A percentile compares a stretch with the other conserved stretches of the same genome.
Evolutionary conservation across 345 rosid genomes (phyloP).

Genomic region (Cardamine chenopodiifolia): DNA sequence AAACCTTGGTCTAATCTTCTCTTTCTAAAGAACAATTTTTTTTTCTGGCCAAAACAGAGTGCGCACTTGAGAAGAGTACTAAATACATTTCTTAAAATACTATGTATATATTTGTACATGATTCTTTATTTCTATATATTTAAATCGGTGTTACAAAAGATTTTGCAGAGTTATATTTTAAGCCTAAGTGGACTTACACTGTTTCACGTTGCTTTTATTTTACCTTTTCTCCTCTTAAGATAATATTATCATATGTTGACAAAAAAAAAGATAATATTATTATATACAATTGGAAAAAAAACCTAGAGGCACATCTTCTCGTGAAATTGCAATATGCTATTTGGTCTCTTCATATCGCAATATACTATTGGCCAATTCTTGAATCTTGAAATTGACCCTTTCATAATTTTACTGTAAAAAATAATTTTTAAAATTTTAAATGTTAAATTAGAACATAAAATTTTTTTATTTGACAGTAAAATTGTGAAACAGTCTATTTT

Average conservation of each 20-base stretch:
- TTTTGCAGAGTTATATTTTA: background rate
- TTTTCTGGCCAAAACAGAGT: background rate
- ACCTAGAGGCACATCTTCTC: background rate
- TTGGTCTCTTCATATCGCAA: too few relatives aligned
- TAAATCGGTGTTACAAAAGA: background rate
- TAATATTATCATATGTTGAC: too few relatives aligned
- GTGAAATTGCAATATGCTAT: background rate
- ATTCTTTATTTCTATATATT: slow-evolving; percentile 20
- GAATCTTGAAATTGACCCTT: too few relatives aligned
- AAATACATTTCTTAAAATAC: background rate
- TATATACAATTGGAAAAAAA: background rate
- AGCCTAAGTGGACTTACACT: slow-evolving; percentile 15
- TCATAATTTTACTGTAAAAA: too few relatives aligned
- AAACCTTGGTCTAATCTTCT: background rate
- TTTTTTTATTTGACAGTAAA: too few relatives aligned
- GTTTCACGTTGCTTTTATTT: slow-evolving; percentile 30
- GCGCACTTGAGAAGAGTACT: slow-evolving; percentile 1
- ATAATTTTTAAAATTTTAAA: too few relatives aligned
- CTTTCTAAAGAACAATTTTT: background rate
- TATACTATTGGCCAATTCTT: too few relatives aligned
- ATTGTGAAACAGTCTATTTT: too few relatives aligned
- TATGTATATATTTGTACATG: slow-evolving; percentile 6
- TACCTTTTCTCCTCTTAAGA: background rate
- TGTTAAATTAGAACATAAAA: too few relatives aligned
- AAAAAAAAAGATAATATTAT: too few relatives aligned